Evolutionary conservation across 2,329 filamentous ascomycete species (phyloP), one percentile per base, ranked within the genome.

Genomic region (Escovopsis sp.): DNA sequence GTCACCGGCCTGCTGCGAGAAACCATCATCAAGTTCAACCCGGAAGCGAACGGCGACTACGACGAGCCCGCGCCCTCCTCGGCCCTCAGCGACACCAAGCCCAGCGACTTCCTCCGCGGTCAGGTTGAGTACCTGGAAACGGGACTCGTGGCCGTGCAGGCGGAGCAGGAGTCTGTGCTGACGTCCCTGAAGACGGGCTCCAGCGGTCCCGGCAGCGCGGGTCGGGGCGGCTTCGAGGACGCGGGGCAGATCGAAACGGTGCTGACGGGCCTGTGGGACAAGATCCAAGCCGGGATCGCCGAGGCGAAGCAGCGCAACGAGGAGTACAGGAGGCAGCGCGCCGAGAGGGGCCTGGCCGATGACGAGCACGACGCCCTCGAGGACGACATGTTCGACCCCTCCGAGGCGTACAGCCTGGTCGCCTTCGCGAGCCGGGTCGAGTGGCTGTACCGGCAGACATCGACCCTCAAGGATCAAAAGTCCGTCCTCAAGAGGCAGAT

Each of bases 401-500:
- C 69, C 44, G 77, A 83, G 51, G 52, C 70, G 1, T 93, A 85
- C 62, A 82, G 81, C 2, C 64, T 94, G 4, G 68, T 73, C 19
- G 84, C 80, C 18, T 93, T 96, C 58, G 81, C 79, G 12, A 67
- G 75, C 8, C 85, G 85, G 54, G 78, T 96, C 1, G 81, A 87
- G 53, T 82, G 78, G 64, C 66, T 95, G 4, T 85, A 87, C 55
- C 70, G 72, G 35, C 82, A 85, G 45, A 75, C 85, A n/a, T 82
- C 80, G 15, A 75, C 75, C 18, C 67, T 95, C 33, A 80, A 85
- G 47, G 85, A 94, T 52, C 88, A 96, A 57, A 93, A 94, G 58
- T 77, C 78, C 39, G 88, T 94, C 19, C 71, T 96, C 8, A 82
- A 89, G 54, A 78, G 87, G 36, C 88, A 96, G 59, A 89, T 95